Evolutionary conservation across 1,139 yeast genomes (phyloP).

Genomic region (Nakaseomyces uthaithaninus): DNA sequence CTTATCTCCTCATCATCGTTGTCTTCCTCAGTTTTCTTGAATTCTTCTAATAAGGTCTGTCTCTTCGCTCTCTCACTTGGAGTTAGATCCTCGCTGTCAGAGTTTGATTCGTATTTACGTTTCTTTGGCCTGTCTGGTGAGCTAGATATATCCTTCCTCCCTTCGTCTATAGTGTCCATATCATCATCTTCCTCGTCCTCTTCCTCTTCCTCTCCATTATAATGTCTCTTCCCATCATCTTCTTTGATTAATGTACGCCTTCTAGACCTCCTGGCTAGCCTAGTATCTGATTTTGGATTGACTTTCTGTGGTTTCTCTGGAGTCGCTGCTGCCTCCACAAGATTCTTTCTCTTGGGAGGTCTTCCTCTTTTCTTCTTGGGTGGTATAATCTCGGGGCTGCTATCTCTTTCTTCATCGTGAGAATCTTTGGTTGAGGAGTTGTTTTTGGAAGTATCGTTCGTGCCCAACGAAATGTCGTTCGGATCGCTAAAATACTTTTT

Average conservation of each 20-base stretch:
- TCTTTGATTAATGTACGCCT: not conserved
- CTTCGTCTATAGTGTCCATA: not conserved
- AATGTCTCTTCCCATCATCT: conserved; percentile 8
- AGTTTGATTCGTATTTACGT: not conserved
- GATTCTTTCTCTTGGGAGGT: conserved; percentile 28
- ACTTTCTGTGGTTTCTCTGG: conserved; percentile 10
- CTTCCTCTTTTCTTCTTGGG: conserved; percentile 28
- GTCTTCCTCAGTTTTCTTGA: conserved; percentile 9
- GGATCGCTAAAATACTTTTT: conserved; percentile 33
- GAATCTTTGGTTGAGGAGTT: not conserved
- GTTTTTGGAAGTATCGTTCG: not conserved
- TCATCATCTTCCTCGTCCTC: conserved; percentile 9
- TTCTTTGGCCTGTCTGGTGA: not conserved
- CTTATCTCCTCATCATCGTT: conserved; percentile 7
- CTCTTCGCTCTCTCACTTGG: not conserved
- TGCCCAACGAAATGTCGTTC: conserved; percentile 15
- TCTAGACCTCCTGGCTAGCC: conserved; percentile 6
- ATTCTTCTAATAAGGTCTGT: conserved; percentile 1
- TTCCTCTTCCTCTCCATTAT: conserved; percentile 6
- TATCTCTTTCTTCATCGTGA: not conserved
- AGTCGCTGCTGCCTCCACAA: not conserved
- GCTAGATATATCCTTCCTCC: not conserved
- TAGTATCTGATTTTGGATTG: not conserved
- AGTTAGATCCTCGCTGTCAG: not conserved
- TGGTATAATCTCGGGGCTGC: conserved; percentile 4